Evolutionary conservation across 2,329 filamentous ascomycete genomes (phyloP).

Genomic region (Neofusicoccum sp.): DNA sequence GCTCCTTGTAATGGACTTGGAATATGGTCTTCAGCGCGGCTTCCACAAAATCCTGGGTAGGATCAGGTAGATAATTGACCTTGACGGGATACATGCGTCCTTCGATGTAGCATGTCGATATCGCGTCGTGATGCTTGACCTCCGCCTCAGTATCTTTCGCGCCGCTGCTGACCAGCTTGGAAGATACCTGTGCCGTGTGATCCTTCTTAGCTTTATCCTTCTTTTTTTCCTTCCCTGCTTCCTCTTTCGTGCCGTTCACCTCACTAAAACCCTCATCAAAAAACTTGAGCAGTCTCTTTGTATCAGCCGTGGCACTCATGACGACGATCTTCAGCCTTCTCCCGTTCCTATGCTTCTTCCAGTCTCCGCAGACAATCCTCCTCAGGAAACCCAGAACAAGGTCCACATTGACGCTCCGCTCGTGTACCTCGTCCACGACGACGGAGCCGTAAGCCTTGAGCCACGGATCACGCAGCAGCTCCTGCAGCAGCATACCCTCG

Average conservation of each 20-base stretch:
- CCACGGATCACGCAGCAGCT: constrained; percentile 81
- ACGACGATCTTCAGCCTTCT: constrained; percentile 77
- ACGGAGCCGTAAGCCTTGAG: constrained; percentile 84
- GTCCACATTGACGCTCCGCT: constrained; percentile 92
- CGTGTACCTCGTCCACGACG: constrained; percentile 95
- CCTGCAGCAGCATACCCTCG: constrained; percentile 93
- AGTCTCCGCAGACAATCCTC: constrained; percentile 63
- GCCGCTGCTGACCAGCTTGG: background rate
- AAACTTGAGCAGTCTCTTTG: constrained; percentile 73
- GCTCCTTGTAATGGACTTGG: constrained; percentile 81
- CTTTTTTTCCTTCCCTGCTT: constrained; percentile 10
- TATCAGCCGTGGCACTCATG: constrained; percentile 96
- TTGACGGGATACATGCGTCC: constrained; percentile 87
- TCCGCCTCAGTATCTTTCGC: background rate
- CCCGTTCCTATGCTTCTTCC: constrained; percentile 63
- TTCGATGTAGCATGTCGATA: constrained; percentile 67
- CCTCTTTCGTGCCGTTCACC: background rate
- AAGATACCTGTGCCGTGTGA: constrained; percentile 12
- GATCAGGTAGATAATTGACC: constrained; percentile 68
- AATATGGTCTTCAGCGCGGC: constrained; percentile 78
- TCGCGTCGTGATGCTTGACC: constrained; percentile 17
- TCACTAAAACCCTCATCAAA: constrained; percentile 51
- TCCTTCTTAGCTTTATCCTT: constrained; percentile 19
- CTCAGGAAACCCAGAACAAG: constrained; percentile 84
- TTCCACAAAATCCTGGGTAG: constrained; percentile 79